A percentile compares a stretch with the other conserved stretches of the same genome.
Evolutionary conservation across 2,329 filamentous ascomycete species (phyloP).

Genomic region (Colletotrichum tofieldiae): DNA sequence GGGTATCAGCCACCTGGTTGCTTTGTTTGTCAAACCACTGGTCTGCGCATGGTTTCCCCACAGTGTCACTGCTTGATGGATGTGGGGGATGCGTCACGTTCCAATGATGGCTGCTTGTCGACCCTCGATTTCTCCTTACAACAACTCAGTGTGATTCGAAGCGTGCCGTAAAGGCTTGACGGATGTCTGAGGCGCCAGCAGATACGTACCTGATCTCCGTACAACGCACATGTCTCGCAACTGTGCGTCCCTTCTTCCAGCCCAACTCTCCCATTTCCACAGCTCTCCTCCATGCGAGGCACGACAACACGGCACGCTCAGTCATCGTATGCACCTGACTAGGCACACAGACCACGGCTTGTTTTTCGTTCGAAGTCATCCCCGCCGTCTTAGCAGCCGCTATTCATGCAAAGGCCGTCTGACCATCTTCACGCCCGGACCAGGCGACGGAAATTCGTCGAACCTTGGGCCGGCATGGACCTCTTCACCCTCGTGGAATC

Average conservation of each 20-base stretch:
- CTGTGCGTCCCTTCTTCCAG: background rate
- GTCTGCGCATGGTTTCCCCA: conserved; percentile 16
- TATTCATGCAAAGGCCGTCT: conserved; percentile 24
- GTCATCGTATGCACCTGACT: background rate
- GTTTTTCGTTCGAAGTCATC: conserved; percentile 20
- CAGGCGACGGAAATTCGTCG: background rate
- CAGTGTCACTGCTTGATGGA: conserved; percentile 12
- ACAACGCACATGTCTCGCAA: background rate
- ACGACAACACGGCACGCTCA: background rate
- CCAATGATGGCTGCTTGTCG: background rate
- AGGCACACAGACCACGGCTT: conserved; percentile 14
- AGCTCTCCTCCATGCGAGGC: no score
- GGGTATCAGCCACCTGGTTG: background rate
- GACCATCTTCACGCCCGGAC: conserved; percentile 13
- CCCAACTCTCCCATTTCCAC: background rate
- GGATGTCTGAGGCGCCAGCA: conserved; percentile 9
- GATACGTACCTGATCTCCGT: background rate
- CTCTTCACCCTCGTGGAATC: background rate
- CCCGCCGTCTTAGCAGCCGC: conserved; percentile 3
- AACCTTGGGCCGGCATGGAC: conserved; percentile 22
- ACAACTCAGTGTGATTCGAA: background rate
- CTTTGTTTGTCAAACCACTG: background rate
- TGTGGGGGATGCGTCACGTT: conserved; percentile 12
- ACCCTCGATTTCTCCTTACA: background rate
- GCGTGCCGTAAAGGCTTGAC: conserved; percentile 25